Base-by-base conservation (phyloP, 2,329 filamentous ascomycete species). In the Paraphoma sp. region DNA sequence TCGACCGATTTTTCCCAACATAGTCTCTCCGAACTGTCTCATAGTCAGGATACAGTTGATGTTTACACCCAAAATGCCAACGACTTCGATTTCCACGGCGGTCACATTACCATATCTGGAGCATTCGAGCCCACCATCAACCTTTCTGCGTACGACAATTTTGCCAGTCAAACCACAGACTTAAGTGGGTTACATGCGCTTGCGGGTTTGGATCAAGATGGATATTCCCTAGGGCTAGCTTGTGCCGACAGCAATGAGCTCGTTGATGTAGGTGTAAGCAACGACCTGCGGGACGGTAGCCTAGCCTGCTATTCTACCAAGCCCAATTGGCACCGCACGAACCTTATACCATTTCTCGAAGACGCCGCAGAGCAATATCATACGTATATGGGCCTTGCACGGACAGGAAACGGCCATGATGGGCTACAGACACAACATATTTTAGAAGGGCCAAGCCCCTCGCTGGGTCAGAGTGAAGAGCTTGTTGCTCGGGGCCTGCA, bases 1-100 rank as follows among this genome's bases (percentile, higher is more conserved):
- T 54, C 53, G 10, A 72, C 69, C 14, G 72, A 74, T 45, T 69
- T 65, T 50, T 70, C 68, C 1, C 69, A 69, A 14, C 64, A 67
- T 29, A 66, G 65, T 6, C 58, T 72, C 2, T 59, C 67, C 1
- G 62, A 59, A 33, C 55, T 69, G 1, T 53, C 64, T 1, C 63
- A 70, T n/a, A 58, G 52, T 12, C 66, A 69, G 42, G 71, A 66
- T 45, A 56, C 61, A 2, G 43, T 56, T 4, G 52, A 55, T 6
- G 54, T 64, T 6, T 66, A 56, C 18, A 58, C 57, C 18, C 63
- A 72, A 29, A 62, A 72, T 36, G 16, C 44, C 17, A 78, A 78
- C 52, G 68, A 70, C 11, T 76, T 79, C 59, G 76, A 80, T 59
- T 80, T 80, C 67, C 65, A 61, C 17, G 72, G 68, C 48, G 75